These are phyloP conservation scores for Eucalyptus shirleyi DNA, from an alignment of 345 rosid genomes.

Conservation along the genomic window DNA sequence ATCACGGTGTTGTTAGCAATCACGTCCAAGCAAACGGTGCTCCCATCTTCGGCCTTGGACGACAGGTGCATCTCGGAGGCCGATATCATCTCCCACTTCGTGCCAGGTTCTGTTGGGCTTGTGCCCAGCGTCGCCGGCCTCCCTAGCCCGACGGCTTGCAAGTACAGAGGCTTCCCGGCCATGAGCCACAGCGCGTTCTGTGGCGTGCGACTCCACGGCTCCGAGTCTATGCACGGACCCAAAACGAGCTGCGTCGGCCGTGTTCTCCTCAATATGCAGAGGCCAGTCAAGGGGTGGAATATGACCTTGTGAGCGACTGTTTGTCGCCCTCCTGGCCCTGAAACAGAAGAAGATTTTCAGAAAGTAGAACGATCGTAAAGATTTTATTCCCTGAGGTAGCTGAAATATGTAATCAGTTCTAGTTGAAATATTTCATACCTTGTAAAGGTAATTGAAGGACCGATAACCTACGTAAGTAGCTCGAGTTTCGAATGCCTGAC, in stretches of 20 bases:
- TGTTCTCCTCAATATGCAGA: neutral
- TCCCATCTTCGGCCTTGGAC: slow-evolving; percentile 17
- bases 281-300: slow-evolving; percentile 8
- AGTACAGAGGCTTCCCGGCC: neutral
- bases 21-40: slow-evolving; percentile 60
- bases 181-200: neutral
- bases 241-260: neutral
- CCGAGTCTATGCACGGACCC: slow-evolving; percentile 5
- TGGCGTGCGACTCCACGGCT: neutral
- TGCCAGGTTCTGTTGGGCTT: neutral
- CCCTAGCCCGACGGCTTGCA: neutral
- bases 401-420: neutral
- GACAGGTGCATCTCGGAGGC: slow-evolving; percentile 72
- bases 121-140: neutral
- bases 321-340: slow-evolving; percentile 1
- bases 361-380: neutral
- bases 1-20: slow-evolving; percentile 6
- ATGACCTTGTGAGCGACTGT: neutral
- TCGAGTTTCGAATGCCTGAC: slow-evolving; percentile 40
- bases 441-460: slow-evolving; percentile 34
- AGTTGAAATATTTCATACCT: neutral
- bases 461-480: slow-evolving; percentile 32
- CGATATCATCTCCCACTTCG: slow-evolving; percentile 47
- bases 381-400: neutral
- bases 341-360: neutral